A percentile compares a stretch with the other conserved stretches of the same genome.
Conservation (phyloP, 768 basidiomycete genomes). For the Rhizopogon vesiculosus region DNA sequence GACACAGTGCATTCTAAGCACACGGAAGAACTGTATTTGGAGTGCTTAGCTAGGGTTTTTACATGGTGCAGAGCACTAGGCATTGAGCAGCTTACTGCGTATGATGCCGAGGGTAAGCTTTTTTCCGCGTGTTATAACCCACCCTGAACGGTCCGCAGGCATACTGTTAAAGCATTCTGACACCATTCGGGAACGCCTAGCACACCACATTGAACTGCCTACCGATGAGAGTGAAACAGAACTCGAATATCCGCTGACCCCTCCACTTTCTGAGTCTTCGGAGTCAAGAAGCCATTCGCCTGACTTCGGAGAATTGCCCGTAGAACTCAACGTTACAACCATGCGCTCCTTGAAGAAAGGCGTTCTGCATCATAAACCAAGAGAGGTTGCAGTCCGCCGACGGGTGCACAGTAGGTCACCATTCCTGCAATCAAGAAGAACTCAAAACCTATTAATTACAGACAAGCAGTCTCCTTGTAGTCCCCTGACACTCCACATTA, state of each 20-base stretch:
- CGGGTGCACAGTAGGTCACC: conserved; percentile 17
- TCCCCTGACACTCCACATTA: conserved; percentile 47
- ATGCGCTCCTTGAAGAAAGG: conserved; percentile 5
- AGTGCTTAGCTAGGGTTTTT: conserved; percentile 48
- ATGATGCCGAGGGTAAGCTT: conserved; percentile 64
- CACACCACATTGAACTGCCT: conserved; percentile 15
- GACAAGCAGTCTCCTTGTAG: conserved; percentile 7
- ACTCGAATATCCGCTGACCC: conserved; percentile 67
- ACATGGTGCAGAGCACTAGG: conserved; percentile 62
- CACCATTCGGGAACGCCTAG: conserved; percentile 36
- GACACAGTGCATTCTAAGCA: conserved; percentile 28
- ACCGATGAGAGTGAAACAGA: conserved; percentile 47
- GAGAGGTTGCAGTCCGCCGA: conserved; percentile 21
- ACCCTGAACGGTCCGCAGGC: conserved; percentile 28
- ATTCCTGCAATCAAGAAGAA: neutral
- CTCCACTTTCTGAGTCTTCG: conserved; percentile 71
- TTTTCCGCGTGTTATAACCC: neutral
- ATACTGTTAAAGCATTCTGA: conserved; percentile 35
- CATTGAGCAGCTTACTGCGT: conserved; percentile 61
- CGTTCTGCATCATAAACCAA: conserved; percentile 14
- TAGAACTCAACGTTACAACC: conserved; percentile 15
- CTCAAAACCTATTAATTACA: neutral
- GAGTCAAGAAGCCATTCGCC: conserved; percentile 63
- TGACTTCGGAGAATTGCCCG: conserved; percentile 14
- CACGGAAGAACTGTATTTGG: conserved; percentile 40